phyloP scores from a whole-genome alignment of 192 early-diverging fungal species.

The Coemansia umbellata region DNA sequence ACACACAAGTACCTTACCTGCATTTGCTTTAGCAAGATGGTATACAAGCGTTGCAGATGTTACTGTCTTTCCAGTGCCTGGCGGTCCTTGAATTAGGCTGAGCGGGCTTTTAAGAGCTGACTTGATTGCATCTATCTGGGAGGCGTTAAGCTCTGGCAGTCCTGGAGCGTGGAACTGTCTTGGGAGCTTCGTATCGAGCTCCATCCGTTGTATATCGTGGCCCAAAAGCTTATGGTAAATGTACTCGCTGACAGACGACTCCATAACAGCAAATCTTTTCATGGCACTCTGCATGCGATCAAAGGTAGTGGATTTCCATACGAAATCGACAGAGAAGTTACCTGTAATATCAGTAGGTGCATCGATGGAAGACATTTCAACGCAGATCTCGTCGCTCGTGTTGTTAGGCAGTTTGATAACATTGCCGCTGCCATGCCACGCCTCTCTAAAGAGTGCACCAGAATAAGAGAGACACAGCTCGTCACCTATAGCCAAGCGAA shows the following conservation, averaged over 20 bases:
- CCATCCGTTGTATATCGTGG: slow-evolving; percentile 76
- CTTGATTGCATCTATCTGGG: slow-evolving; percentile 94
- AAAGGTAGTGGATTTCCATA: slow-evolving; percentile 97
- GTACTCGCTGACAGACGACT: slow-evolving; percentile 89
- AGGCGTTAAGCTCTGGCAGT: slow-evolving; percentile 94
- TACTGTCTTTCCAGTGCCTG: slow-evolving; percentile 98
- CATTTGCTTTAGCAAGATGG: slow-evolving; percentile 86
- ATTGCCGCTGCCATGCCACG: slow-evolving; percentile 88
- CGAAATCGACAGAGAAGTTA: slow-evolving; percentile 93
- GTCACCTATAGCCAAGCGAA: slow-evolving; percentile 90
- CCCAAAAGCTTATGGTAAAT: slow-evolving; percentile 93
- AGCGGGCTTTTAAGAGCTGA: slow-evolving; percentile 88
- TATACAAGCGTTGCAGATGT: slow-evolving; percentile 97
- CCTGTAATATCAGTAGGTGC: slow-evolving; percentile 65
- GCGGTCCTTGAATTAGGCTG: slow-evolving; percentile 93
- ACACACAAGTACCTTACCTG: slow-evolving; percentile 92
- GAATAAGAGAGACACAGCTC: slow-evolving; percentile 85
- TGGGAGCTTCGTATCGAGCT: slow-evolving; percentile 73
- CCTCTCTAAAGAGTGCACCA: slow-evolving; percentile 70
- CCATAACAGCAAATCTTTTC: slow-evolving; percentile 95
- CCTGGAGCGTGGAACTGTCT: slow-evolving; percentile 90
- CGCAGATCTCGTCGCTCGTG: slow-evolving; percentile 88
- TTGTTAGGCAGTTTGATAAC: slow-evolving; percentile 96
- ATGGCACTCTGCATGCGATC: slow-evolving; percentile 96
- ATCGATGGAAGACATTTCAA: slow-evolving; percentile 76